Base-by-base conservation (phyloP, 108 stramenopile species). In the Nitzschia inconspicua region DNA sequence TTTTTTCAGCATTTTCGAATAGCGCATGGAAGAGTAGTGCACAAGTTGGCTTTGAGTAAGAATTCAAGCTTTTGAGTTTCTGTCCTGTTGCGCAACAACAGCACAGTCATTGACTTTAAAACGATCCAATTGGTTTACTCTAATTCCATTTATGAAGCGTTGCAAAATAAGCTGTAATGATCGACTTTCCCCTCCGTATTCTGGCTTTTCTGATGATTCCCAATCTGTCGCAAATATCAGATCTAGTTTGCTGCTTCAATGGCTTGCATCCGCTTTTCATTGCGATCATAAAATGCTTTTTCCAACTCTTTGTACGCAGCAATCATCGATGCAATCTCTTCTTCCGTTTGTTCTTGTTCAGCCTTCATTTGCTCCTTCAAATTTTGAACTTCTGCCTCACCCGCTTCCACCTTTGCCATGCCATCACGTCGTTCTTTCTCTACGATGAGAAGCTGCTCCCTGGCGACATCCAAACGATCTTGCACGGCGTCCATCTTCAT, bases 371-470 rank as follows among this genome's bases (percentile, higher is more conserved):
- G 40, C 3, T 30, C 46, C 46, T 90, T 69, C 36, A 93, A 19
- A 18, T 66, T 73, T 11, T 59, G 68, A 6, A 89, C 79, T 35
- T 85, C 82, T n/a, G 75, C 57, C 51, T 91, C 83, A n/a, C 76
- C 73, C 14, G 73, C 75, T 56, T 92, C 85, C 43, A 92, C 71
- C 2, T 75, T 55, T 29, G 86, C 70, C 73, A 84, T 83, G 19
- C 84, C 87, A 30, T 92, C 91, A 0, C 83, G 68, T 18, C 83
- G 72, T 60, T 88, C 84, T 50, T 83, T 76, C 54, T 95, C 94
- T 4, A 91, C 89, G 14, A 55, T 28, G 18, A 88, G 52, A 31
- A 95, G 63, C 40, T 77, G 50, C 9, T 63, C 54, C 54, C 82
- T 76, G 1, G 76, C 70, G 9, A 63, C 53, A 20, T 78, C 77